Evolutionary conservation across 2,329 filamentous ascomycete species (phyloP).

Genomic region (Didymella sp.): DNA sequence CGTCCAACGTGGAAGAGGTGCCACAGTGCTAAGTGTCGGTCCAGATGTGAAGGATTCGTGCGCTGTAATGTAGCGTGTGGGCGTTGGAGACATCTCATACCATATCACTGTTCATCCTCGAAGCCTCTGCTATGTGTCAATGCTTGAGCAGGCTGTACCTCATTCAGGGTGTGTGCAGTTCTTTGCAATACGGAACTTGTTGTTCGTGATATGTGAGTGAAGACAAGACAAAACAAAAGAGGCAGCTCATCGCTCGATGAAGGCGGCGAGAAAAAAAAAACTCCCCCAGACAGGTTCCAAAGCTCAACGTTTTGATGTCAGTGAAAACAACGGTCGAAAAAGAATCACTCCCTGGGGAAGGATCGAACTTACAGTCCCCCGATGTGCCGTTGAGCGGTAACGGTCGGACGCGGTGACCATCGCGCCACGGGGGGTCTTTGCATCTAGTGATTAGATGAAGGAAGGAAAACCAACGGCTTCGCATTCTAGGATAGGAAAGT

Average conservation of each 20-base stretch:
- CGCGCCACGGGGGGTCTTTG: not conserved
- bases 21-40: not conserved
- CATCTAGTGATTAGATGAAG: not conserved
- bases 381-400: slow-evolving; percentile 4
- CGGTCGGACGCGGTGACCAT: slow-evolving; percentile 3
- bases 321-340: not conserved
- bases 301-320: not conserved
- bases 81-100: not conserved
- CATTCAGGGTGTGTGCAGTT: no score
- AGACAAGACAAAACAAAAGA: not conserved
- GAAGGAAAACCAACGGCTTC: not conserved
- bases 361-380: slow-evolving; percentile 16
- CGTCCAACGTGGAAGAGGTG: no score
- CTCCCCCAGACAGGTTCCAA: not conserved
- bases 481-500: not conserved
- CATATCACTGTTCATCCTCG: not conserved
- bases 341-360: slow-evolving; percentile 5
- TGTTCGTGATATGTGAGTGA: not conserved
- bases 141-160: no score
- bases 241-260: not conserved
- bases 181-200: no score
- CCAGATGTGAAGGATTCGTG: slow-evolving; percentile 34
- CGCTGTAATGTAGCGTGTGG: slow-evolving; percentile 23
- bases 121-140: not conserved
- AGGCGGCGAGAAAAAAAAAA: not conserved